These are phyloP conservation scores for Dioscorea dumetorum DNA, from an alignment of 106 monocot species.

Conservation along the genomic window DNA sequence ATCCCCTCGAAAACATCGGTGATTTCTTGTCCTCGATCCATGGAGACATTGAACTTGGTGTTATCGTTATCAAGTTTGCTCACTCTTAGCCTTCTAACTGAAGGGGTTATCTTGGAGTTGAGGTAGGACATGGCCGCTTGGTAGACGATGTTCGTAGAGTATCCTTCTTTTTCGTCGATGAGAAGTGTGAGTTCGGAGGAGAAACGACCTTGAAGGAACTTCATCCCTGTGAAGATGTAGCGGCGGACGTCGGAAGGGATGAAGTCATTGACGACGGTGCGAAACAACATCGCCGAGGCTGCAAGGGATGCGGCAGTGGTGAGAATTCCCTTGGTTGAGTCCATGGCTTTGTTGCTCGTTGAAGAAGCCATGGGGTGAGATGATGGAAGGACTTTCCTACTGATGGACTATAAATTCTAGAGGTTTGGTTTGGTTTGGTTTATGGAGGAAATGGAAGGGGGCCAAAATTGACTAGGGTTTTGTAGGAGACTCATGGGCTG, in stretches of 20 bases:
- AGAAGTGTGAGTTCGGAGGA: slow-evolving; percentile 21
- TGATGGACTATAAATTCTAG: no score
- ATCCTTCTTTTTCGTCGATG: slow-evolving; percentile 22
- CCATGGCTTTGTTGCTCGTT: no score
- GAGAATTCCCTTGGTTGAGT: not conserved
- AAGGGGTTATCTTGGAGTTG: slow-evolving; percentile 14
- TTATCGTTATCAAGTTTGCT: slow-evolving; percentile 3
- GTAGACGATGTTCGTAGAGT: slow-evolving; percentile 18
- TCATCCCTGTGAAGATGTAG: slow-evolving; percentile 5
- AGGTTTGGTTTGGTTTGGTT: no score
- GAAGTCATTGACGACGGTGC: slow-evolving; percentile 6
- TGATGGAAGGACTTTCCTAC: no score
- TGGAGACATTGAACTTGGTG: slow-evolving; percentile 4
- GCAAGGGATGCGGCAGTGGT: slow-evolving; percentile 14
- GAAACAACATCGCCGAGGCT: slow-evolving; percentile 11
- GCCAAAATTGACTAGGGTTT: no score
- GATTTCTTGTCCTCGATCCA: slow-evolving; percentile 25
- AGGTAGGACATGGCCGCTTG: slow-evolving; percentile 23
- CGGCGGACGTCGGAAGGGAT: slow-evolving; percentile 17
- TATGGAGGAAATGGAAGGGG: no score
- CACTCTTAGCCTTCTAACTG: slow-evolving; percentile 6
- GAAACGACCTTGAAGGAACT: slow-evolving; percentile 8
- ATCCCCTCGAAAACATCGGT: slow-evolving; percentile 22
- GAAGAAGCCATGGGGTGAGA: no score
- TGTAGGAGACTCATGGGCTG: no score